Conservation (phyloP, 1,139 yeast genomes). For the Meyerozyma elateridarum region DNA sequence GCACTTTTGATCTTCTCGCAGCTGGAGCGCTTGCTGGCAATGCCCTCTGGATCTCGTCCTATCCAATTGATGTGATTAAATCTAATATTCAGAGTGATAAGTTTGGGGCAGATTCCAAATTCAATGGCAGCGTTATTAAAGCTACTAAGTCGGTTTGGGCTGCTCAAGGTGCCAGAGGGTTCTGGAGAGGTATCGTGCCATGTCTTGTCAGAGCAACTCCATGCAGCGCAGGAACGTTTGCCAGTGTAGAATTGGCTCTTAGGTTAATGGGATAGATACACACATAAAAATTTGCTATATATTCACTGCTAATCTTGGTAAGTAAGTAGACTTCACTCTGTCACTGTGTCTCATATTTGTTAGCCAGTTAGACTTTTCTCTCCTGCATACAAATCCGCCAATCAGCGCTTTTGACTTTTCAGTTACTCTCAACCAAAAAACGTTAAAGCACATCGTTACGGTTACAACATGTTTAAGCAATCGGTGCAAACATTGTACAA, state of each 20-base stretch:
- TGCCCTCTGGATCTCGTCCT: constrained; percentile 71
- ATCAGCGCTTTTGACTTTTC: constrained; percentile 3
- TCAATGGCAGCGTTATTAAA: constrained; percentile 38
- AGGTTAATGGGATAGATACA: constrained; percentile 50
- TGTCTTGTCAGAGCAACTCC: constrained; percentile 69
- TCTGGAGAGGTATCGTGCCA: constrained; percentile 71
- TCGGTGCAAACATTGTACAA: too few relatives aligned
- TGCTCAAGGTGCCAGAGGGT: constrained; percentile 50
- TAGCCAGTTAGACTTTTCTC: too few relatives aligned
- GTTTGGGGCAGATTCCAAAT: constrained; percentile 44
- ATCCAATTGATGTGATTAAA: constrained; percentile 69
- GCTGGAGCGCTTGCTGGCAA: constrained; percentile 73
- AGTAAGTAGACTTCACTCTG: too few relatives aligned
- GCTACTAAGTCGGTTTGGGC: constrained; percentile 46
- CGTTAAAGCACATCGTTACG: too few relatives aligned
- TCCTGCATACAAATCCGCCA: constrained; percentile 2
- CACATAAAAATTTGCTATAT: too few relatives aligned
- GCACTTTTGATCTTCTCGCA: constrained; percentile 55
- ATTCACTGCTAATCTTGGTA: too few relatives aligned
- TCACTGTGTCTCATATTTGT: too few relatives aligned
- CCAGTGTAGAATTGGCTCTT: constrained; percentile 67
- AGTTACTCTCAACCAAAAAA: constrained; percentile 1
- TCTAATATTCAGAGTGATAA: constrained; percentile 65
- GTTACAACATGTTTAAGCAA: too few relatives aligned
- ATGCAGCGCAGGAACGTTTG: constrained; percentile 73